Conservation (phyloP, 129 eudicot species). For the carrot (Daucus carota) region DH1_v3.0 NC_030386.2:34669501-34670000, state of each 20-base stretch:
- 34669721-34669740: background rate
- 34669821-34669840: too few species aligned
- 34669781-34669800: too few species aligned
- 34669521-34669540: conserved; percentile 41
- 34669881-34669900: background rate
- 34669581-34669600: conserved; percentile 42
- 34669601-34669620: background rate
- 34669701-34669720: background rate
- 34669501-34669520: conserved; percentile 36
- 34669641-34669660: background rate
- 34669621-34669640: conserved; percentile 12
- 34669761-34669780: too few species aligned
- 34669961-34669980: background rate
- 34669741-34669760: too few species aligned
- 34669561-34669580: conserved; percentile 22
- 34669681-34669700: background rate
- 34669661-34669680: background rate
- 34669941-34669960: background rate
- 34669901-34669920: background rate
- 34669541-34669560: conserved; percentile 60
- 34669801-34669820: too few species aligned
- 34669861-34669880: background rate
- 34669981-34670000: background rate
- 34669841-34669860: too few species aligned
- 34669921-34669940: background rate